These are phyloP conservation scores for Phyllosticta citribraziliensis DNA, from an alignment of 2,329 filamentous ascomycete species.

Conservation along the genomic window DNA sequence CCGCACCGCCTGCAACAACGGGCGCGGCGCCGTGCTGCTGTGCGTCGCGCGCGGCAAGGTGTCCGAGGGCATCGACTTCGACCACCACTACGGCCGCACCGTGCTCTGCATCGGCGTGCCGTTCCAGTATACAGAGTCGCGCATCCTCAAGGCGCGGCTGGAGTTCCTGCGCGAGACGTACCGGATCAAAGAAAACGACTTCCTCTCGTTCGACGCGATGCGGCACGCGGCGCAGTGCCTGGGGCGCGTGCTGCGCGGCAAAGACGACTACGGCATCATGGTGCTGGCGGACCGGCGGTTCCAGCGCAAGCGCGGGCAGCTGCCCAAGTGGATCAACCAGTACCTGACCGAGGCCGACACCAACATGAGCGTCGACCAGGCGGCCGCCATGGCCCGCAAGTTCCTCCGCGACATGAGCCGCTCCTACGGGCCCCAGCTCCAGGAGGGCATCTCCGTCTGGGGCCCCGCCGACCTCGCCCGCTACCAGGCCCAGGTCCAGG, in stretches of 20 bases:
- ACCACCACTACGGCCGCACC: slow-evolving; percentile 93
- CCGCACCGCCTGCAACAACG: slow-evolving; percentile 94
- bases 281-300: slow-evolving; percentile 90
- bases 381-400: slow-evolving; percentile 75
- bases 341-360: slow-evolving; percentile 75
- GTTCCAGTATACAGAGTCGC: slow-evolving; percentile 97
- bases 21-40: slow-evolving; percentile 81
- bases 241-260: slow-evolving; percentile 85
- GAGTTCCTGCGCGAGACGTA: slow-evolving; percentile 97
- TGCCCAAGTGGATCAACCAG: slow-evolving; percentile 95
- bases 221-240: slow-evolving; percentile 95
- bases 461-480: slow-evolving; percentile 65
- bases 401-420: slow-evolving; percentile 90
- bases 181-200: slow-evolving; percentile 92
- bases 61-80: slow-evolving; percentile 96
- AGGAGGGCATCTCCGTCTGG: slow-evolving; percentile 93
- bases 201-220: slow-evolving; percentile 98
- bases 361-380: slow-evolving; percentile 93
- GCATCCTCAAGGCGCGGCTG: slow-evolving; percentile 88
- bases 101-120: slow-evolving; percentile 95
- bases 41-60: slow-evolving; percentile 97
- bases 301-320: slow-evolving; percentile 77
- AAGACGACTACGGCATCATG: slow-evolving; percentile 99
- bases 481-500: slow-evolving; percentile 66
- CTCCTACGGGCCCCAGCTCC: slow-evolving; percentile 70